Percentiles rank a stretch among this genome's conserved stretches.
Conservation (phyloP, 306 rosid genomes). For the Trichosanthes cucumerina region DNA sequence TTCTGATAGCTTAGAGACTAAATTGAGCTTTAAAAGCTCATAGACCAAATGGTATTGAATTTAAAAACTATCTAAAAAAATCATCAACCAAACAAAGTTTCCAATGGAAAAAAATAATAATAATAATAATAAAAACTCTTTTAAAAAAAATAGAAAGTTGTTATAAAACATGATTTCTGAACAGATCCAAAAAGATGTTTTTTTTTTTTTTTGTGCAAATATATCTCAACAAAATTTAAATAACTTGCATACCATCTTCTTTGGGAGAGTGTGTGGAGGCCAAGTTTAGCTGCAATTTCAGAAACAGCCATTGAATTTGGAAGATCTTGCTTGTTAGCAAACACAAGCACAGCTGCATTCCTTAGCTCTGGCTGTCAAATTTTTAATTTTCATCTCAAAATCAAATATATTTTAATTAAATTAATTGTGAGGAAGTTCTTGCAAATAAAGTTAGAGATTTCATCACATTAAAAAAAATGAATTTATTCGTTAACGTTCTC, state of each 20-base stretch:
- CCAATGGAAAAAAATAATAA: neutral
- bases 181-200: neutral
- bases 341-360: conserved; percentile 26
- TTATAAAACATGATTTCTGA: neutral
- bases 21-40: too few species aligned
- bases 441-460: neutral
- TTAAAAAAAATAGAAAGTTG: neutral
- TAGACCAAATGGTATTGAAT: too few species aligned
- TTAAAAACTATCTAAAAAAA: too few species aligned
- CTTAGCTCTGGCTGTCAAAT: conserved; percentile 10
- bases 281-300: conserved; percentile 34
- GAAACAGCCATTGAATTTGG: conserved; percentile 27
- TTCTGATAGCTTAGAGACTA: too few species aligned
- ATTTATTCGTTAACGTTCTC: too few species aligned
- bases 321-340: conserved; percentile 43
- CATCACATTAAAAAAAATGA: too few species aligned
- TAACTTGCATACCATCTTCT: conserved; percentile 19
- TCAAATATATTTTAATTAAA: neutral
- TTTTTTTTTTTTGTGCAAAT: too few species aligned
- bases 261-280: conserved; percentile 25
- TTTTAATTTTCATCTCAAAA: neutral
- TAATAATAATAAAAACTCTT: too few species aligned
- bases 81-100: neutral
- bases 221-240: neutral
- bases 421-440: neutral